phyloP scores from a whole-genome alignment of 129 eudicot genomes.

The Escallonia rubra region DNA sequence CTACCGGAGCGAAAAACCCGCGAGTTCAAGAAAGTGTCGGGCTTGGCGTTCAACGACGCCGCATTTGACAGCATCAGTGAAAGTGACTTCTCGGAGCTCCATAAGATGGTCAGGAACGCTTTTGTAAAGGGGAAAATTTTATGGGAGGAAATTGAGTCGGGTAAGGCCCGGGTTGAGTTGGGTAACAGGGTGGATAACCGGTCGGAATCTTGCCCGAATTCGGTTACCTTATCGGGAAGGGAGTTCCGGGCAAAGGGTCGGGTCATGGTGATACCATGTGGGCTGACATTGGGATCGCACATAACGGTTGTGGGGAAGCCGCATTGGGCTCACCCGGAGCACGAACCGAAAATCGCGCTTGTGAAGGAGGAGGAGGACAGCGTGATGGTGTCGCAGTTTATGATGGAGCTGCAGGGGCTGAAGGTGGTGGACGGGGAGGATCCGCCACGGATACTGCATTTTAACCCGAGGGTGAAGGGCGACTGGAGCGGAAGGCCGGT shows the following conservation, averaged over 20 bases:
- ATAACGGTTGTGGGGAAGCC: conserved; percentile 69
- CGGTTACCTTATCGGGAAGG: conserved; percentile 49
- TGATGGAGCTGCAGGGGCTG: conserved; percentile 94
- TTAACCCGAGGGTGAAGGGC: conserved; percentile 83
- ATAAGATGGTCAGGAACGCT: conserved; percentile 61
- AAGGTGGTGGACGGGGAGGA: conserved; percentile 88
- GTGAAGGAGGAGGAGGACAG: conserved; percentile 67
- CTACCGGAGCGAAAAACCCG: conserved; percentile 25
- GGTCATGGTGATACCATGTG: conserved; percentile 79
- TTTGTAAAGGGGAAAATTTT: conserved; percentile 52
- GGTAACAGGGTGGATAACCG: conserved; percentile 18
- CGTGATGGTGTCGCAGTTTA: conserved; percentile 78
- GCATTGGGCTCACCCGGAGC: conserved; percentile 61
- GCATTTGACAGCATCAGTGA: conserved; percentile 35
- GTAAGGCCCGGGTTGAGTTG: conserved; percentile 22
- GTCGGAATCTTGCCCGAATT: conserved; percentile 63
- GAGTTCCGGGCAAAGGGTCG: conserved; percentile 40
- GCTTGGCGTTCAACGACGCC: conserved; percentile 50
- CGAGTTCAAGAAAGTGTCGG: conserved; percentile 45
- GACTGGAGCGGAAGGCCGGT: conserved; percentile 97
- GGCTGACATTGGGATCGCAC: conserved; percentile 86
- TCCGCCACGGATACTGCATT: conserved; percentile 83
- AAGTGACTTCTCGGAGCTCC: conserved; percentile 59
- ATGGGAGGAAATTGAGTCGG: conserved; percentile 63
- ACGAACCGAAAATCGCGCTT: conserved; percentile 70